Evolutionary conservation across 2,329 filamentous ascomycete species (phyloP), one percentile per base, ranked within the genome.

Genomic region (Pseudogymnoascus sp.): DNA sequence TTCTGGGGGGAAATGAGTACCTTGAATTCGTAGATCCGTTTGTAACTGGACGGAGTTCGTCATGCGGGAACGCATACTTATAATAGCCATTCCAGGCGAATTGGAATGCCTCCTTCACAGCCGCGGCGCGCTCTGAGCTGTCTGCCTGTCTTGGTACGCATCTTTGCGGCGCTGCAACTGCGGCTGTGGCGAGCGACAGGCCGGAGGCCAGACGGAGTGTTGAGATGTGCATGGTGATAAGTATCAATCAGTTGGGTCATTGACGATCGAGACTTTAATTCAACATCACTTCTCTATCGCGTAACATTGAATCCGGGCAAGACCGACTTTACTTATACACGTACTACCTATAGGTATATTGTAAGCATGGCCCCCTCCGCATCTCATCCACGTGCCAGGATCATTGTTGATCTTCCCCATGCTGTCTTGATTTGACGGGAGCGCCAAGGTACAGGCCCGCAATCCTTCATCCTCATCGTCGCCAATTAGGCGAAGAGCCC

Each of bases 1-100:
- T 37, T 29, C 8, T 14, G 61, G 14, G 19, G 33, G 35, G 39
- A 6, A 59, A 69, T 77, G 26, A 29, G 66, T 76, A 91, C 89
- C 89, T 82, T 62, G 90, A 89, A 72, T 96, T 86, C 21, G 79
- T 78, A 64, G 76, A 87, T 0, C 74, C 75, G 67, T 91, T 90
- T 41, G 80, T 82, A 12, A 90, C 78, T 0, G 91, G 90, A 65
- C 78, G 79, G 8, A 95, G 77, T 49, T 91, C 89, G 72, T 95
- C 91, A 67, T 90, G 83, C 0, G 88, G 89, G 65, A 90, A 92
- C 0, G 90, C 90, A 74, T 90, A 84, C 74, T 83, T 76, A 69
- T 84, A 82, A 72, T 93, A 93, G 1, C 87, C 88, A 63, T 85
- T 75, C 88, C 89, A 92, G 2, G 88, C 86, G 68, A 81, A 81